Evolutionary conservation across 495 filamentous ascomycete species (phyloP).

Genomic region (Talaromyces adpressus): DNA sequence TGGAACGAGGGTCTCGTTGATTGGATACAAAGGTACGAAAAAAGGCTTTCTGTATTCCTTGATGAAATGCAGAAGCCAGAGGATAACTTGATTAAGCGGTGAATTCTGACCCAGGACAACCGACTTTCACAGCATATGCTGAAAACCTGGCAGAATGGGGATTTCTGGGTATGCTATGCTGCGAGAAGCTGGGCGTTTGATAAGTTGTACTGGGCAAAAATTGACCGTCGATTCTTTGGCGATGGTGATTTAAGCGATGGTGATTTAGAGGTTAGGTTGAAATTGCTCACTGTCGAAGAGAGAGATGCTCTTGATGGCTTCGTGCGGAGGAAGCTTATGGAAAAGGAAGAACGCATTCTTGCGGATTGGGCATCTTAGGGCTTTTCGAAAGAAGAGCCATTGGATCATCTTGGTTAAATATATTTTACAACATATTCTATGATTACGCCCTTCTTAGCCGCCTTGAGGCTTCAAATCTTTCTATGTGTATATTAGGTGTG

Average conservation of each 20-base stretch:
- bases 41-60: conserved; percentile 13
- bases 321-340: conserved; percentile 8
- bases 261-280: conserved; percentile 6
- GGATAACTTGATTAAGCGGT: not conserved
- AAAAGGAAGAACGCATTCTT: not conserved
- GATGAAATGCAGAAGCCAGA: not conserved
- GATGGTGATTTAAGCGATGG: conserved; percentile 10
- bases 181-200: conserved; percentile 14
- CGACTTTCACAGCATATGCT: conserved; percentile 13
- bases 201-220: conserved; percentile 14
- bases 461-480: not conserved
- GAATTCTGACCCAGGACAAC: conserved; percentile 7
- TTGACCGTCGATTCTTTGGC: conserved; percentile 14
- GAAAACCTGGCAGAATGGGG: conserved; percentile 14
- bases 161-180: conserved; percentile 17
- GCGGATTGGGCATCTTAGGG: not conserved
- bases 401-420: not conserved
- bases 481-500: not conserved
- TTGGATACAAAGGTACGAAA: conserved; percentile 9
- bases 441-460: not conserved
- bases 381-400: not conserved
- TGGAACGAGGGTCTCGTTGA: conserved; percentile 22
- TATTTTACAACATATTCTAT: not conserved
- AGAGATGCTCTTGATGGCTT: conserved; percentile 10
- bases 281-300: conserved; percentile 9